Base-by-base conservation (phyloP, 148 eudicot species). In the Rhododendron ovatum region DNA sequence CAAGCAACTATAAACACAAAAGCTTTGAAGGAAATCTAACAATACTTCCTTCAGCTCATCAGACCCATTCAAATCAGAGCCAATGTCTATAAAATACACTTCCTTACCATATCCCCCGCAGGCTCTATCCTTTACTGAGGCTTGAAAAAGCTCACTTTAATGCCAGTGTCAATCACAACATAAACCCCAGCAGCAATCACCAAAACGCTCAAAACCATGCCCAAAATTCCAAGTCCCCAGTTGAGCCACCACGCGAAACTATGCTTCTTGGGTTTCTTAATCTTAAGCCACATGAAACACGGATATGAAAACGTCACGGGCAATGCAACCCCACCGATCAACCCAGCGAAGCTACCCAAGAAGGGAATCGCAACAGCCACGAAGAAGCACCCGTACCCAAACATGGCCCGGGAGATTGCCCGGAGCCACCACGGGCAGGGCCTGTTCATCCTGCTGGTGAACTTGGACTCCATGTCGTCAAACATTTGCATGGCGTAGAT, bases 281-380 rank as follows among this genome's bases (percentile, higher is more conserved):
- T 87, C 77, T 86, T 83, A 74, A 87, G 81, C 89, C 89, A 90
- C 91, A 91, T 88, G 81, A 91, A 88, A 80, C 93, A 90, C 18
- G 93, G 93, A 87, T 90, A 91, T 0, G 89, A 88, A 41, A 91
- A 91, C 2, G 91, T 88, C 14, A 90, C 76, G 0, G 88, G 87
- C 67, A 90, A 53, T 0, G 84, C 87, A 6, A 88, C 55, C 59
- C 90, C 90, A 43, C 92, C 93, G 0, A 86, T 48, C 8, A 91
- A 75, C 7, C 84, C 87, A 0, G 82, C 86, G 0, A 91, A 24
- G 84, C 65, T 84, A 3, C 85, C 89, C 39, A 91, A 28, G 85
- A 91, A 91, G 0, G 93, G 93, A 18, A 91, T 80, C 1, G 91
- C 87, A 1, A 91, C 86, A 0, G 91, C 86, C 0, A 87, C 43